Conservation (phyloP, 129 eudicot species). For the Cynara cardunculus region DNA sequence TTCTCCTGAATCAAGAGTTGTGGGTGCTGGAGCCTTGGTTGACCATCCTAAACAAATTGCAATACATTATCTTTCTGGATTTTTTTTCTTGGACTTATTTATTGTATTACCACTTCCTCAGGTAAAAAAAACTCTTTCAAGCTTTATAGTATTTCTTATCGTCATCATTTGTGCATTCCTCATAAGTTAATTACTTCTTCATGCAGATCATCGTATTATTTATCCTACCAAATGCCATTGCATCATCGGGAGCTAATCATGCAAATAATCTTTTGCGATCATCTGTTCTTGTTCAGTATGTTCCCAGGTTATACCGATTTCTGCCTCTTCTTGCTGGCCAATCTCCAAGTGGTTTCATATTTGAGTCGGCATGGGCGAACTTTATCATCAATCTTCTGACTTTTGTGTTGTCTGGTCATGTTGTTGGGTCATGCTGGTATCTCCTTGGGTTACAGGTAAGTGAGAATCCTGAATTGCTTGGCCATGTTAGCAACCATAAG, state of each 20-base stretch:
- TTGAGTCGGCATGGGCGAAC: conserved; percentile 83
- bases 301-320: conserved; percentile 61
- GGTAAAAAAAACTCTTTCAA: neutral
- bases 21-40: conserved; percentile 68
- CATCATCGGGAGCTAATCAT: conserved; percentile 50
- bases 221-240: conserved; percentile 36
- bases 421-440: conserved; percentile 85
- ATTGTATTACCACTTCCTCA: conserved; percentile 2
- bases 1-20: conserved; percentile 87
- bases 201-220: conserved; percentile 56
- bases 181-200: conserved; percentile 4
- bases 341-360: conserved; percentile 56
- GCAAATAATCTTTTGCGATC: conserved; percentile 56
- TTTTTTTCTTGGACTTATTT: neutral
- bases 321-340: conserved; percentile 60
- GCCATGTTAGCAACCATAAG: neutral
- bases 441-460: conserved; percentile 81
- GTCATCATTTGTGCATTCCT: neutral
- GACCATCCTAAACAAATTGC: neutral
- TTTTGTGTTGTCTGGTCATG: conserved; percentile 65
- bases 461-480: neutral
- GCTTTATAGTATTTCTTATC: neutral
- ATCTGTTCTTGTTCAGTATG: conserved; percentile 57
- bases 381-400: conserved; percentile 76
- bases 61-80: neutral